Evolutionary conservation across 2,329 filamentous ascomycete species (phyloP).

Genomic region (Botrytis hyacinthi): DNA sequence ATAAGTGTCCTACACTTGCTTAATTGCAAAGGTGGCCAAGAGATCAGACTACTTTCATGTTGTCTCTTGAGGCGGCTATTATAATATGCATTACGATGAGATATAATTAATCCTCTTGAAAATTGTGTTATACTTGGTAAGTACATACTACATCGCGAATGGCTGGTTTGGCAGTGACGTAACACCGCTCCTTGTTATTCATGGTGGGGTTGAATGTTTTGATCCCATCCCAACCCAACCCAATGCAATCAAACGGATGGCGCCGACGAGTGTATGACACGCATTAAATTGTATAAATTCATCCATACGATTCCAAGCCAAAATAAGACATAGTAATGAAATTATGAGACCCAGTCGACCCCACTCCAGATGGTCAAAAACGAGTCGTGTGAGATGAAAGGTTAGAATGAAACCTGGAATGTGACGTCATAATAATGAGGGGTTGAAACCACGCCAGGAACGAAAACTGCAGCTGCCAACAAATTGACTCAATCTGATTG

Average conservation of each 20-base stretch:
- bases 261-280: constrained; percentile 6
- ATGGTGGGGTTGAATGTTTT: constrained; percentile 2
- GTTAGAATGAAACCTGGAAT: constrained; percentile 7
- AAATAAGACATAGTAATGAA: neutral
- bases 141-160: neutral
- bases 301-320: neutral
- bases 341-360: neutral
- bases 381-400: constrained; percentile 18
- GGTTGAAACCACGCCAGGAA: constrained; percentile 30
- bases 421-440: constrained; percentile 20
- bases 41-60: neutral
- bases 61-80: neutral
- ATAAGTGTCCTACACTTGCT: neutral
- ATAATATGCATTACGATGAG: neutral
- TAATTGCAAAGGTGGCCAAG: neutral
- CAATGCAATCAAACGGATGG: constrained; percentile 1
- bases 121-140: neutral
- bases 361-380: neutral
- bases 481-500: constrained; percentile 11
- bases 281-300: neutral
- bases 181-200: neutral
- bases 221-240: neutral
- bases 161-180: constrained; percentile 6
- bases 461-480: constrained; percentile 22
- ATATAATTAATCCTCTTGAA: neutral